These are phyloP conservation scores for Teratosphaeriaceae sp. DNA, from an alignment of 2,329 filamentous ascomycete species.

Conservation along the genomic window DNA sequence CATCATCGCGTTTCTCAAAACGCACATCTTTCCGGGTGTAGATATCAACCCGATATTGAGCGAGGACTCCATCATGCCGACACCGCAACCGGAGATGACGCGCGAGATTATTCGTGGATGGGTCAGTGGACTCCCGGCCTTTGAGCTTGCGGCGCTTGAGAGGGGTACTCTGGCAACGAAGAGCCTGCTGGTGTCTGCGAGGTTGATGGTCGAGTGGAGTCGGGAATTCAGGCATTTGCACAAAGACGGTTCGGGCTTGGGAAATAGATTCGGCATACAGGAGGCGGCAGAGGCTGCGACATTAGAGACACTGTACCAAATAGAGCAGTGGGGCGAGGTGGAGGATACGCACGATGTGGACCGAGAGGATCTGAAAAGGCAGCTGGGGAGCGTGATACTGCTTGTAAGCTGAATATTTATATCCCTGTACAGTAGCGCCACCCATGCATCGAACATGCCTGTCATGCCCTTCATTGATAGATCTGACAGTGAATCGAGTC, in stretches of 20 bases:
- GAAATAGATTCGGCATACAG: slow-evolving; percentile 64
- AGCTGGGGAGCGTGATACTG: slow-evolving; percentile 80
- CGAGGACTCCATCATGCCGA: slow-evolving; percentile 66
- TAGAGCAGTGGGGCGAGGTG: slow-evolving; percentile 86
- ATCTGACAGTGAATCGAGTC: too few species aligned
- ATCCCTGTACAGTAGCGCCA: too few species aligned
- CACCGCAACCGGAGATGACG: slow-evolving; percentile 66
- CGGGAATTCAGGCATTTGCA: slow-evolving; percentile 55
- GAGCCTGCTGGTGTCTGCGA: slow-evolving; percentile 69
- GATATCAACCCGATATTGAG: slow-evolving; percentile 77
- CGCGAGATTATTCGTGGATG: slow-evolving; percentile 70
- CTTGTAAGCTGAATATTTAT: slow-evolving; percentile 56
- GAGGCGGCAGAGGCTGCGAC: slow-evolving; percentile 72
- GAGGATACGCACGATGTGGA: slow-evolving; percentile 98
- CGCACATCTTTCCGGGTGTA: slow-evolving; percentile 76
- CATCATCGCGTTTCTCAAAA: slow-evolving; percentile 64
- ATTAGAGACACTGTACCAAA: slow-evolving; percentile 87
- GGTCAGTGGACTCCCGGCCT: slow-evolving; percentile 64
- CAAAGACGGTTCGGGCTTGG: neutral
- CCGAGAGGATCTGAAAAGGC: slow-evolving; percentile 78
- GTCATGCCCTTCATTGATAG: too few species aligned
- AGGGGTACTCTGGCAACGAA: slow-evolving; percentile 78
- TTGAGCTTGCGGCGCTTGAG: slow-evolving; percentile 83
- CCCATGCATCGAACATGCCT: too few species aligned
- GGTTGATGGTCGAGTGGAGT: slow-evolving; percentile 83